Percentiles rank a stretch among this genome's conserved stretches.
phyloP scores from a whole-genome alignment of 805 yeast genomes.

The Zygosaccharomyces gambellarensis region DNA sequence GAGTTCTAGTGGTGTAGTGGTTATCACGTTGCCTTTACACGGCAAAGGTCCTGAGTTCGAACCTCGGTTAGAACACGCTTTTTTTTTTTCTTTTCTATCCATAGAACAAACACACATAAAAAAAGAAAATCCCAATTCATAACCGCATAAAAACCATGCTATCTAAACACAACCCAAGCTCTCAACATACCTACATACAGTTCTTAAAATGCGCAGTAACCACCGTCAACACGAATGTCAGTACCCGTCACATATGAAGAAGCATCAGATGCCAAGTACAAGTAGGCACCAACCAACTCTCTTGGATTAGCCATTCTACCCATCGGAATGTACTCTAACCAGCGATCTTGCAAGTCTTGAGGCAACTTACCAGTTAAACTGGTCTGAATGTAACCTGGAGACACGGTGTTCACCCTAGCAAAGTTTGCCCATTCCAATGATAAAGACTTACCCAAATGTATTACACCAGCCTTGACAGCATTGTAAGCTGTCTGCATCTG shows the following conservation, averaged over 20 bases:
- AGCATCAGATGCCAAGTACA: slow-evolving; percentile 77
- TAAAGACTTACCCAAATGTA: slow-evolving; percentile 69
- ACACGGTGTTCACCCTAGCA: slow-evolving; percentile 77
- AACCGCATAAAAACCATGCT: neutral
- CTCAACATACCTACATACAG: neutral
- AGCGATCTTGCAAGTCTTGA: slow-evolving; percentile 40
- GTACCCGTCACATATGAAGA: slow-evolving; percentile 75
- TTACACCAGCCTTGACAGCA: slow-evolving; percentile 79
- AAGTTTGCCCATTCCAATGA: slow-evolving; percentile 88
- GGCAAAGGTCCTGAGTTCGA: slow-evolving; percentile 38
- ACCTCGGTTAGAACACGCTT: slow-evolving; percentile 31
- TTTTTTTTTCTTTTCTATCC: slow-evolving; percentile 7
- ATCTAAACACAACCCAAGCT: neutral
- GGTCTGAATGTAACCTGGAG: slow-evolving; percentile 84
- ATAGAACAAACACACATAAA: no score
- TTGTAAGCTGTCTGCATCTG: slow-evolving; percentile 83
- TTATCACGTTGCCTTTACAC: slow-evolving; percentile 37
- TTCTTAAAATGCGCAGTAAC: slow-evolving; percentile 29
- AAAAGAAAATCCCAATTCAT: neutral
- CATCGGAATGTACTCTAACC: slow-evolving; percentile 55
- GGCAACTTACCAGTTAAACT: slow-evolving; percentile 53
- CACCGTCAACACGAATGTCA: slow-evolving; percentile 77
- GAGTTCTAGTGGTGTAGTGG: slow-evolving; percentile 35
- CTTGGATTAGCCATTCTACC: slow-evolving; percentile 72
- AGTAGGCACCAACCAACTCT: slow-evolving; percentile 74